Percentiles rank a stretch among this genome's conserved stretches.
phyloP scores from a whole-genome alignment of 257 asterid genomes.

The Echites panduratus region DNA sequence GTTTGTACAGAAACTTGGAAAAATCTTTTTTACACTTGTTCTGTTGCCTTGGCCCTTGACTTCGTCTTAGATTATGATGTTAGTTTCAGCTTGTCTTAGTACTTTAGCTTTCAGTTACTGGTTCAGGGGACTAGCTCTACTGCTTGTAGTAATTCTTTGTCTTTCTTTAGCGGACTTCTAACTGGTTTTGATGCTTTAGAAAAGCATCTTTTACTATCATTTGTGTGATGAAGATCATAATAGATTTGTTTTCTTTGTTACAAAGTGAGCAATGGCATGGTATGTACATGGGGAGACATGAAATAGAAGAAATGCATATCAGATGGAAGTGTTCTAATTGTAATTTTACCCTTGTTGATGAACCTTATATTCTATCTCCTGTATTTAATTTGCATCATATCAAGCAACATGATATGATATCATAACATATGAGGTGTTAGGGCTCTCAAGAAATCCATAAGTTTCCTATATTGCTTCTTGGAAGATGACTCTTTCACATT shows the following conservation, averaged over 20 bases:
- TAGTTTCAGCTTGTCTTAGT: neutral
- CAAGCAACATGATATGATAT: neutral
- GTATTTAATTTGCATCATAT: neutral
- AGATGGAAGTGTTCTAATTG: slow-evolving; percentile 1
- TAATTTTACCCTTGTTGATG: neutral
- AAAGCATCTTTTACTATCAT: neutral
- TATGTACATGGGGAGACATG: neutral
- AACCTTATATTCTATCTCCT: neutral
- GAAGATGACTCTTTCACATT: neutral
- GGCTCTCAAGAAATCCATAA: neutral
- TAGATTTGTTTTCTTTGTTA: neutral
- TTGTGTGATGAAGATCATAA: neutral
- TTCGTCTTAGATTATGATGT: neutral
- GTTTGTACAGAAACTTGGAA: neutral
- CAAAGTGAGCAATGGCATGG: neutral
- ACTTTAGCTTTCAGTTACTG: neutral
- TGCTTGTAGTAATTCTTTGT: neutral
- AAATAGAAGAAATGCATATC: neutral
- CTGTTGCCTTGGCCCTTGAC: neutral
- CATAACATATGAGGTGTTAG: neutral
- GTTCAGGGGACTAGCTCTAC: neutral
- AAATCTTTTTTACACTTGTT: neutral
- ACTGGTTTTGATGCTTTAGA: slow-evolving; percentile 6
- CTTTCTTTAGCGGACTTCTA: neutral
- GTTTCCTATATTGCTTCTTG: neutral